phyloP scores from a whole-genome alignment of 2,329 filamentous ascomycete genomes.

The Paecilomyces niveus region DNA sequence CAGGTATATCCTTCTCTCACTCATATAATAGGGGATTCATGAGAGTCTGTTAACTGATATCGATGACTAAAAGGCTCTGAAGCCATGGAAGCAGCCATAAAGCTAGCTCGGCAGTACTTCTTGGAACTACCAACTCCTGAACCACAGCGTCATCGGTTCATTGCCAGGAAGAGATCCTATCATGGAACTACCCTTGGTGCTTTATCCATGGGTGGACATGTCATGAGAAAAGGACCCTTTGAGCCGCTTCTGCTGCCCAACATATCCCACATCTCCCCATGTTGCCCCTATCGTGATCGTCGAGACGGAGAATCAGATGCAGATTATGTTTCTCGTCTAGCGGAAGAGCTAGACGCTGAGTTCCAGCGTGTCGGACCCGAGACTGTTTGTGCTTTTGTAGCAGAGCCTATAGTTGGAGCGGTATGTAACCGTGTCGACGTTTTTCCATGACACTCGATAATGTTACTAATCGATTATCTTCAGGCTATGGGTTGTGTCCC shows the following conservation, averaged over 20 bases:
- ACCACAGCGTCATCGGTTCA: constrained; percentile 52
- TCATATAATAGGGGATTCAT: not conserved
- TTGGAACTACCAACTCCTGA: constrained; percentile 49
- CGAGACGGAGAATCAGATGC: constrained; percentile 45
- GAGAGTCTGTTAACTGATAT: not conserved
- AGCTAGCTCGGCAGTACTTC: constrained; percentile 61
- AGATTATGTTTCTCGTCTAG: constrained; percentile 55
- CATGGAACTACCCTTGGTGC: constrained; percentile 66
- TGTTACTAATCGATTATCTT: not conserved
- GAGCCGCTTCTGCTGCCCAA: constrained; percentile 51
- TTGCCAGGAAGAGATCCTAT: constrained; percentile 59
- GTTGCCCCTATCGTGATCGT: constrained; percentile 58
- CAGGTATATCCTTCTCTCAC: constrained; percentile 36
- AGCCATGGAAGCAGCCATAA: constrained; percentile 62
- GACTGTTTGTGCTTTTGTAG: constrained; percentile 64
- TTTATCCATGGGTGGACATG: constrained; percentile 58
- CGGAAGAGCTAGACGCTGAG: constrained; percentile 59
- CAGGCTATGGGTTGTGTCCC: constrained; percentile 63
- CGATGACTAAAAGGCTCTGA: constrained; percentile 48
- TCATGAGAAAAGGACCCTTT: constrained; percentile 54
- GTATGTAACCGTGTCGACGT: constrained; percentile 35
- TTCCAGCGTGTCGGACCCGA: constrained; percentile 58
- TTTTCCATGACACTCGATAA: not conserved
- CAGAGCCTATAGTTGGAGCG: constrained; percentile 65
- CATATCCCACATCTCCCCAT: constrained; percentile 57